These are phyloP conservation scores for Haematococcus lacustris DNA, from an alignment of 139 green algal genomes.

Conservation along the genomic window DNA sequence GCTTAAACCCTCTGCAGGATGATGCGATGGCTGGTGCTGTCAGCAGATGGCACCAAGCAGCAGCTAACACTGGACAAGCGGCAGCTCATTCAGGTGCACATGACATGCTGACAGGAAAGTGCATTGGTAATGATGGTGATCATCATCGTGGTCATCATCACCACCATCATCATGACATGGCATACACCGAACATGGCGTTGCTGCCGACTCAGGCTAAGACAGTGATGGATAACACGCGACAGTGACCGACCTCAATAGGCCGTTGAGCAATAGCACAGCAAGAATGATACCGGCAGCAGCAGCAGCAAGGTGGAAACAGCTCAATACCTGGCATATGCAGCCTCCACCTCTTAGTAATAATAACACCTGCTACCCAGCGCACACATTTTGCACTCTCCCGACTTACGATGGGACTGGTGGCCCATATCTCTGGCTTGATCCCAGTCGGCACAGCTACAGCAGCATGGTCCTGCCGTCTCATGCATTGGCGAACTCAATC, in stretches of 20 bases:
- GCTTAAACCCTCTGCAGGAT: slow-evolving; percentile 5
- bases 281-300: too few relatives aligned
- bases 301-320: too few relatives aligned
- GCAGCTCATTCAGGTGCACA: slow-evolving; percentile 50
- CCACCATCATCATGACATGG: neutral
- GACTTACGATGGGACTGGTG: too few relatives aligned
- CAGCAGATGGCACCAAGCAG: slow-evolving; percentile 11
- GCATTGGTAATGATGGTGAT: neutral
- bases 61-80: slow-evolving; percentile 62
- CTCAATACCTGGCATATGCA: too few relatives aligned
- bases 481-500: too few relatives aligned
- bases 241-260: neutral
- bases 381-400: too few relatives aligned
- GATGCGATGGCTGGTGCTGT: slow-evolving; percentile 29
- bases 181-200: neutral
- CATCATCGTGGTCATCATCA: neutral
- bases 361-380: too few relatives aligned
- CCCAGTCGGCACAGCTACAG: too few relatives aligned
- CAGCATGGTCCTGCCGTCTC: too few relatives aligned
- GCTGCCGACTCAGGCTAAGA: neutral
- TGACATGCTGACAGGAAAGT: neutral
- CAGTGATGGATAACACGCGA: neutral
- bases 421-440: too few relatives aligned
- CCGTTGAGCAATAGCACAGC: neutral
- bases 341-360: too few relatives aligned